Conservation (phyloP, 257 asterid species). For the Oldenlandia corymbosa region DNA sequence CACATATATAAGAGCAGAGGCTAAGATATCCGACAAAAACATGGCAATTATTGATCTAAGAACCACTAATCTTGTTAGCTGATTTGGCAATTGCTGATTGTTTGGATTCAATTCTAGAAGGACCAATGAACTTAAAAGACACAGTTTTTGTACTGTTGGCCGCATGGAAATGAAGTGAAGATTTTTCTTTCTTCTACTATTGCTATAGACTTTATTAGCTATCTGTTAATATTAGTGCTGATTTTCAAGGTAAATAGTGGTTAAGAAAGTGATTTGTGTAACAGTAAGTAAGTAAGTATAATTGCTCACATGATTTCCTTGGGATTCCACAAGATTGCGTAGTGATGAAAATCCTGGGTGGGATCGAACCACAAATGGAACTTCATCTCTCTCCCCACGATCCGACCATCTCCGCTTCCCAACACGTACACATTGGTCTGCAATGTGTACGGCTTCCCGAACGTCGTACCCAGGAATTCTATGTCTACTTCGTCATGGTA, state of each 20-base stretch:
- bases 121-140: too few relatives aligned
- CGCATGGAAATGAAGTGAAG: too few relatives aligned
- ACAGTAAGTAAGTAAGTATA: too few relatives aligned
- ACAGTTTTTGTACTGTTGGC: too few relatives aligned
- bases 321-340: constrained; percentile 81
- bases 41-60: not conserved
- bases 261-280: too few relatives aligned
- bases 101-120: not conserved
- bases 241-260: not conserved
- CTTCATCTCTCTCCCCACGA: constrained; percentile 87
- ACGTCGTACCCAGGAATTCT: constrained; percentile 86
- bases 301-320: constrained; percentile 75
- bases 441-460: constrained; percentile 87
- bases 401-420: constrained; percentile 90
- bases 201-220: too few relatives aligned
- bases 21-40: too few relatives aligned
- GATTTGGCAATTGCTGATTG: constrained; percentile 1
- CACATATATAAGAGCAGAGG: too few relatives aligned
- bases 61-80: not conserved
- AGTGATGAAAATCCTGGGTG: constrained; percentile 70
- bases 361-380: constrained; percentile 98
- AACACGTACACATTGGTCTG: constrained; percentile 87
- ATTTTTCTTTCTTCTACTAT: too few relatives aligned
- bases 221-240: too few relatives aligned
- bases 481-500: constrained; percentile 91